These are phyloP conservation scores for Dorcoceras hygrometricum DNA, from an alignment of 257 asterid genomes.

Conservation along the genomic window DNA sequence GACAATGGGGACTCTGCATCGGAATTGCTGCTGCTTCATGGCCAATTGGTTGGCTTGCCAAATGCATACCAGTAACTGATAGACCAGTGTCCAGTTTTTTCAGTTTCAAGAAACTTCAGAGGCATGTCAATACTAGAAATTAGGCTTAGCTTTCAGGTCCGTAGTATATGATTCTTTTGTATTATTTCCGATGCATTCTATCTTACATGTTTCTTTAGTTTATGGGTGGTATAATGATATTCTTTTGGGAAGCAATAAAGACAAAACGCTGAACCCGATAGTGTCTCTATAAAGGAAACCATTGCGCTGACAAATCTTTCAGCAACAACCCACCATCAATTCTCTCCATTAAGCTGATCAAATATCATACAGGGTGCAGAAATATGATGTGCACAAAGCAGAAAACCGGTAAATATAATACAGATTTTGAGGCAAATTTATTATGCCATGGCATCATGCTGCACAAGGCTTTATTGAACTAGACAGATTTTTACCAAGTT, in stretches of 20 bases:
- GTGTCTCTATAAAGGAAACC: neutral
- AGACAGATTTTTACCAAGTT: neutral
- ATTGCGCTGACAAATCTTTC: neutral
- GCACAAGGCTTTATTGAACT: neutral
- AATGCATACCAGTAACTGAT: conserved; percentile 42
- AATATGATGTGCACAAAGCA: neutral
- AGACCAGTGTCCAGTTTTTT: conserved; percentile 25
- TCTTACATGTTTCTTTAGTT: neutral
- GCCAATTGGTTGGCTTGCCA: conserved; percentile 51
- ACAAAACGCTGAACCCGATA: neutral
- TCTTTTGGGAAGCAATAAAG: no score
- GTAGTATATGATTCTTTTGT: neutral
- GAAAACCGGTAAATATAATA: no score
- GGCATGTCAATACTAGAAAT: neutral
- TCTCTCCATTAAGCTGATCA: neutral
- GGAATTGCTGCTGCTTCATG: conserved; percentile 51
- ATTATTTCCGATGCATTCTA: neutral
- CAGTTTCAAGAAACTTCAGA: conserved; percentile 2
- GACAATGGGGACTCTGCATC: conserved; percentile 53
- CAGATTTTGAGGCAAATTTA: neutral
- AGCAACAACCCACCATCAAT: neutral
- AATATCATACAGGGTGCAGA: neutral
- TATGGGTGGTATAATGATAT: neutral
- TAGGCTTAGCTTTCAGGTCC: neutral
- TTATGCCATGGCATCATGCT: neutral